Conservation (phyloP, 306 rosid genomes). For the Benincasa hispida region DNA sequence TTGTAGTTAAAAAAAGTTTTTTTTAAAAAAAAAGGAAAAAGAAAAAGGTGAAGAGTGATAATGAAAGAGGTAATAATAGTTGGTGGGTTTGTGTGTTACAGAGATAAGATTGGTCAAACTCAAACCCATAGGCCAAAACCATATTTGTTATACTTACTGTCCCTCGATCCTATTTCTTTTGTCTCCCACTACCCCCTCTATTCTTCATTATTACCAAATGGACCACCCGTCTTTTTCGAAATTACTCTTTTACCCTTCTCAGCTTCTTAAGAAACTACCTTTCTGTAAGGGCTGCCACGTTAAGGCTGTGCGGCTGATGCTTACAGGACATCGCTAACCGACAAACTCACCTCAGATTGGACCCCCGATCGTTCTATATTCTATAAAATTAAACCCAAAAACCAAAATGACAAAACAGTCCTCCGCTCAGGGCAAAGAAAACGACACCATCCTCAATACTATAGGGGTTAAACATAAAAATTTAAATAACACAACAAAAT, state of each 20-base stretch:
- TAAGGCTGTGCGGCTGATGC: background rate
- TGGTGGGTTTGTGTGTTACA: background rate
- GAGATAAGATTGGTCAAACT: background rate
- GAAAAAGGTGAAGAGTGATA: background rate
- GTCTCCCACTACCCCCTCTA: conserved; percentile 1
- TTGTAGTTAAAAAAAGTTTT: no score
- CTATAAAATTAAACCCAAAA: background rate
- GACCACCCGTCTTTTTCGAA: background rate
- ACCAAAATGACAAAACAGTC: background rate
- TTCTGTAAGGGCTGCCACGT: no score
- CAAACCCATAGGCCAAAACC: background rate
- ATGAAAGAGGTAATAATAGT: background rate
- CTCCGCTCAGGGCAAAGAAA: background rate
- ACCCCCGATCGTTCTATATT: background rate
- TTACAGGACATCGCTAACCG: background rate
- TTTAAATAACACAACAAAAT: no score
- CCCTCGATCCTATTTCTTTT: background rate
- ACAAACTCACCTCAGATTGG: background rate
- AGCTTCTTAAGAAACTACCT: no score
- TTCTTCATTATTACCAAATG: background rate
- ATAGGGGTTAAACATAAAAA: no score
- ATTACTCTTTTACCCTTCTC: background rate
- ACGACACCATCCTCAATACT: background rate
- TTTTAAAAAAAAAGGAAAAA: no score
- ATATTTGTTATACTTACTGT: background rate